These are phyloP conservation scores for Mycena vulgaris DNA, from an alignment of 768 basidiomycete species.

Conservation along the genomic window DNA sequence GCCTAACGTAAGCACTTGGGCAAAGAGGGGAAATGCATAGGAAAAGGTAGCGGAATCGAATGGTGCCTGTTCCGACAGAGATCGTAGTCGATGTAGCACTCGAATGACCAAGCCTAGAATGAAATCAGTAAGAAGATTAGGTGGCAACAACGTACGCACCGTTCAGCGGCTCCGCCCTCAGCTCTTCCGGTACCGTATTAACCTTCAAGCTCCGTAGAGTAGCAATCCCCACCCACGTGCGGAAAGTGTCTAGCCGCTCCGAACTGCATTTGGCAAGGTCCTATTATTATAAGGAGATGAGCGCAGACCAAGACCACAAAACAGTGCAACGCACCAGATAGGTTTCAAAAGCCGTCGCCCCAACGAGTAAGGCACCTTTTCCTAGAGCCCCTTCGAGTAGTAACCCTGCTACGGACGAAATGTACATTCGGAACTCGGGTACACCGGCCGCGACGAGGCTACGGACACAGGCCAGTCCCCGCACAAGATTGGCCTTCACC, in stretches of 20 bases:
- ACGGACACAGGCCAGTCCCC: constrained; percentile 80
- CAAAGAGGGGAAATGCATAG: constrained; percentile 83
- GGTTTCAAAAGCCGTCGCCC: constrained; percentile 74
- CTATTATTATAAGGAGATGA: constrained; percentile 53
- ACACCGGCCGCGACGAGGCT: constrained; percentile 69
- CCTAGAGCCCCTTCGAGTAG: constrained; percentile 78
- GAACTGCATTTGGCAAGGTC: constrained; percentile 81
- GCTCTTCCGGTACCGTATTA: constrained; percentile 77
- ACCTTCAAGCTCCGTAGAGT: constrained; percentile 83
- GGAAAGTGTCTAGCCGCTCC: constrained; percentile 77
- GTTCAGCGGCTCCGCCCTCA: constrained; percentile 79
- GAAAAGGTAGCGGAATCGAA: constrained; percentile 92
- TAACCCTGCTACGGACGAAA: constrained; percentile 71
- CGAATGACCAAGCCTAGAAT: constrained; percentile 81
- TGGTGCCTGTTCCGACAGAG: constrained; percentile 83
- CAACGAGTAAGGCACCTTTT: constrained; percentile 74
- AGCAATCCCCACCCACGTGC: constrained; percentile 86
- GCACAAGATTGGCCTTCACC: constrained; percentile 69
- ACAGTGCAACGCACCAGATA: constrained; percentile 72
- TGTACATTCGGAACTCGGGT: constrained; percentile 68
- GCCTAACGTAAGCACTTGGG: constrained; percentile 75
- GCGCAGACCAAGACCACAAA: not conserved
- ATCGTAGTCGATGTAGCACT: constrained; percentile 87
- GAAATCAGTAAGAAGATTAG: not conserved
- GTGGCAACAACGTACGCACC: constrained; percentile 49